Evolutionary conservation across 2,329 filamentous ascomycete genomes (phyloP).

Genomic region (Epichloe baconii): DNA sequence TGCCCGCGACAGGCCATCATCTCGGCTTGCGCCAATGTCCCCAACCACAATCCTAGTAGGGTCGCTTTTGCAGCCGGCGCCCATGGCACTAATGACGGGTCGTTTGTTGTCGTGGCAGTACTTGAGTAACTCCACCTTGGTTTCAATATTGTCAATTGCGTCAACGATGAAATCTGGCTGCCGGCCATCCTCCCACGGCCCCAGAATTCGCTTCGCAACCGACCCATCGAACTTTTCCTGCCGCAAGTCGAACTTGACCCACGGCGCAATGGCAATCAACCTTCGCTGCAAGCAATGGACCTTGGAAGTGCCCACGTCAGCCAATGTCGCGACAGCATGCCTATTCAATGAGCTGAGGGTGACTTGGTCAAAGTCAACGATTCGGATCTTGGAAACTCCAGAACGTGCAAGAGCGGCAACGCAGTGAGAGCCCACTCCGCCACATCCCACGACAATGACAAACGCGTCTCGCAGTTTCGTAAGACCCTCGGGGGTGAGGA

Average conservation of each 20-base stretch:
- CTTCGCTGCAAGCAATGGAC: constrained; percentile 71
- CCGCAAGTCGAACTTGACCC: constrained; percentile 77
- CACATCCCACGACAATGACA: constrained; percentile 81
- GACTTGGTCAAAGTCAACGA: constrained; percentile 97
- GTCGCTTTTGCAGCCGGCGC: constrained; percentile 84
- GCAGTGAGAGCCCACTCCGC: constrained; percentile 90
- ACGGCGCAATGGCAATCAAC: constrained; percentile 77
- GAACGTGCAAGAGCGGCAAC: constrained; percentile 76
- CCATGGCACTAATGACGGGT: constrained; percentile 88
- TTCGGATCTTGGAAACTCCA: constrained; percentile 72
- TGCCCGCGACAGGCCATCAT: constrained; percentile 76
- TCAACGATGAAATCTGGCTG: constrained; percentile 85
- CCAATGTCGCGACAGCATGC: constrained; percentile 88
- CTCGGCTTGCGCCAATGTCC: constrained; percentile 77
- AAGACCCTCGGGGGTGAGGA: constrained; percentile 73
- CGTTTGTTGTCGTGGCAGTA: constrained; percentile 72
- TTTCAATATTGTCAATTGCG: constrained; percentile 96
- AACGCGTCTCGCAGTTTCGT: constrained; percentile 68
- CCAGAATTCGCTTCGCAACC: constrained; percentile 54
- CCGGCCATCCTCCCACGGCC: constrained; percentile 37
- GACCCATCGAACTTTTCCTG: constrained; percentile 69
- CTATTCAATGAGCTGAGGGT: constrained; percentile 87
- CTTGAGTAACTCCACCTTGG: constrained; percentile 79
- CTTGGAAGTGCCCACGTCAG: constrained; percentile 87
- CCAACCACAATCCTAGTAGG: constrained; percentile 77